Base-by-base conservation (phyloP, 305 asterid genomes). In the Fraxinus albicans region DNA sequence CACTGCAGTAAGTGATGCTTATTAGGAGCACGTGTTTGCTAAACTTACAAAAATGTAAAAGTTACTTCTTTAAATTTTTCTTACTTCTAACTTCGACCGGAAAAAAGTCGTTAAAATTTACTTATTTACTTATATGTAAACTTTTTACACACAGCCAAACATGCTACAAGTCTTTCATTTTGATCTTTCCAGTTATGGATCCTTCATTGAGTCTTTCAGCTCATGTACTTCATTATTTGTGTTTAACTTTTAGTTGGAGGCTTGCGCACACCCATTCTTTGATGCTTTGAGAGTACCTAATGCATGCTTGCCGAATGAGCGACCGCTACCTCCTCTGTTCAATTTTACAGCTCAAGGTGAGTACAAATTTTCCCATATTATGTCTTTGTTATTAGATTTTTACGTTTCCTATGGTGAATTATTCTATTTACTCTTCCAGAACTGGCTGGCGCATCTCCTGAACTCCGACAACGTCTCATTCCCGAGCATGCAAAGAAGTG, bases 181-280 rank as follows among this genome's bases (percentile, higher is more conserved):
- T 13, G 58, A 47, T 47, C 58, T 13, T 47, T 47, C 19, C 58
- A 3, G 58, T 47, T 13, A 47, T 13, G 17, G 58, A 47, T 47
- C 58, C 58, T 47, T 12, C 19, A 47, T 47, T 47, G 19, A 12
- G n/a, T 53, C 63, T 53, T 13, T 53, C 72, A 19, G 72, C 34
- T 76, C 67, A 69, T 38, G n/a, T 42, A 36, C 60, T 44, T 27
- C 19, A 70, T 72, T 81, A 0, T 60, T 21, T 33, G 10, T 80
- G 31, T 44, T 0, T 2, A 3, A 15, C 2, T 81, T 79, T 70
- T 79, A 94, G 98, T 89, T 96, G 94, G 99, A 96, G 91, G 99
- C 99, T 12, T 94, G 98, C 85, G 98, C 99, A 31, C 99, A 96
- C 83, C 98, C 99, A 2, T 96, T 96, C 88, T 96, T 93, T 29